Evolutionary conservation across 202 grass and related monocot species (phyloP).

Genomic region (Schoenoplectus tabernaemontani): DNA sequence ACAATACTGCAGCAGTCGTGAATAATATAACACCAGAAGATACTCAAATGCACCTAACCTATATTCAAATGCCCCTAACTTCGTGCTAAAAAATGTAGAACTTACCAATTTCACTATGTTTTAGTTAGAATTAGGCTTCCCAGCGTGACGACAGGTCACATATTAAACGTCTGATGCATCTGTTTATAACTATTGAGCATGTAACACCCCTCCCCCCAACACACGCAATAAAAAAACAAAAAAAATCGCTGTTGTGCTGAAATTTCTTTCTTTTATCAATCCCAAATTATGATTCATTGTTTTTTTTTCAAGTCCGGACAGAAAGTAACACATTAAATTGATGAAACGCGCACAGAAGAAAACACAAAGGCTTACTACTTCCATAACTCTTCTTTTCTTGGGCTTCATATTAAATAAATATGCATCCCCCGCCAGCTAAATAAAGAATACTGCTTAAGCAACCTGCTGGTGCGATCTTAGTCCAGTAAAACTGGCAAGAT

Average conservation of each 20-base stretch:
- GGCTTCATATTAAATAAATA: background rate
- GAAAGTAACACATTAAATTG: background rate
- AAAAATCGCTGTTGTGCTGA: background rate
- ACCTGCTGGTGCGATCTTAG: conserved; percentile 3
- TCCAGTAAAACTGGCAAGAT: conserved; percentile 11
- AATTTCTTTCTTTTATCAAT: background rate
- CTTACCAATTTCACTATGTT: background rate
- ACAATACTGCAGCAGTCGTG: background rate
- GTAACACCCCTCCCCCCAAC: background rate
- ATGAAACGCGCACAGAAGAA: conserved; percentile 6
- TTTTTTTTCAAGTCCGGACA: background rate
- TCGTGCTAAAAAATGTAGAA: background rate
- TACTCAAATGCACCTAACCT: background rate
- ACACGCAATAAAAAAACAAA: background rate
- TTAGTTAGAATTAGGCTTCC: background rate
- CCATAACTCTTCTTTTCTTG: conserved; percentile 8
- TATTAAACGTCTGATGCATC: background rate
- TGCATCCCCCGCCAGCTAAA: background rate
- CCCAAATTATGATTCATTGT: background rate
- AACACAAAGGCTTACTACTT: background rate
- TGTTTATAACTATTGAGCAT: background rate
- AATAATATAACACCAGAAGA: background rate
- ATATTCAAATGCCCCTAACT: too few species aligned
- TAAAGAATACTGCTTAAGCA: background rate
- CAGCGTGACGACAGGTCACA: background rate